A percentile compares a stretch with the other conserved stretches of the same genome.
These are phyloP conservation scores for Colletotrichum filicis DNA, from an alignment of 2,329 filamentous ascomycete species.

Conservation along the genomic window DNA sequence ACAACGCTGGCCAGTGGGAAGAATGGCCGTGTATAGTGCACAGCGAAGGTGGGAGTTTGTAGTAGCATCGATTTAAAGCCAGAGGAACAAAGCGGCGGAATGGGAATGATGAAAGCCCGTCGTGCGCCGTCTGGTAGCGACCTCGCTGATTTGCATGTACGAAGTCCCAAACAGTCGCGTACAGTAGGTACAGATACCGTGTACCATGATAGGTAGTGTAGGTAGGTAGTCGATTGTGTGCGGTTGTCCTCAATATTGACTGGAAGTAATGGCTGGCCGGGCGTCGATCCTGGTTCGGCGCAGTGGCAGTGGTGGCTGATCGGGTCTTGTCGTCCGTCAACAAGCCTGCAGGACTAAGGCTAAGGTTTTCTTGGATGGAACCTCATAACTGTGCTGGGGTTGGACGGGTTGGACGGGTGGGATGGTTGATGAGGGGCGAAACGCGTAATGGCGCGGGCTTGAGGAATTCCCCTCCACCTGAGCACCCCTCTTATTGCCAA, in stretches of 20 bases:
- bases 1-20: background rate
- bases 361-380: conserved; percentile 30
- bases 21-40: conserved; percentile 6
- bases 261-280: background rate
- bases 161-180: background rate
- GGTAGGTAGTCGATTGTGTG: background rate
- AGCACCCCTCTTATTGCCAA: conserved; percentile 2
- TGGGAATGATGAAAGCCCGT: conserved; percentile 1
- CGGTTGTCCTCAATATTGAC: background rate
- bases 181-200: background rate
- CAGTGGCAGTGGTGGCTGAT: conserved; percentile 17
- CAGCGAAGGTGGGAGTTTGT: background rate
- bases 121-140: background rate
- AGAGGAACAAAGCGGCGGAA: background rate
- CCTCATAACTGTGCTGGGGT: conserved; percentile 14
- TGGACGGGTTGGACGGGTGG: conserved; percentile 23
- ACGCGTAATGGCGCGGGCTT: conserved; percentile 33
- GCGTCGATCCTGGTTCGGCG: conserved; percentile 4
- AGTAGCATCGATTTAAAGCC: background rate
- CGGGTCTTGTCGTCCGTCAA: conserved; percentile 2
- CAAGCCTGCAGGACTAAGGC: conserved; percentile 14
- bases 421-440: conserved; percentile 33
- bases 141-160: background rate
- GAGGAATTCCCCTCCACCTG: conserved; percentile 1
- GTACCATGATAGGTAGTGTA: background rate